phyloP scores from a whole-genome alignment of 176 grass and related monocot genomes.

The Eleusine indica region DNA sequence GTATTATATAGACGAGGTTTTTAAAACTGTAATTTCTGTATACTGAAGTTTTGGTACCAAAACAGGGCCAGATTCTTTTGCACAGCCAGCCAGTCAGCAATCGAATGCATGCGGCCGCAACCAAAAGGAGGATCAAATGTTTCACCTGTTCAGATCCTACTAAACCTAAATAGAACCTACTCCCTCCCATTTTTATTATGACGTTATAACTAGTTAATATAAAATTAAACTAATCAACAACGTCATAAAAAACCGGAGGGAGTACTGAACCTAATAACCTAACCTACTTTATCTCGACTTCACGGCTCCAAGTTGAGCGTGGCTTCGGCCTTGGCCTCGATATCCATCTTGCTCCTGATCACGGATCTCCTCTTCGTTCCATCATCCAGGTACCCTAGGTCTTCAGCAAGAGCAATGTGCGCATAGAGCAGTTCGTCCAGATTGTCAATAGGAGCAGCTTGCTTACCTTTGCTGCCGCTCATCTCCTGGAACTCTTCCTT shows the following conservation, averaged over 20 bases:
- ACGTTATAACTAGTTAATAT: not conserved
- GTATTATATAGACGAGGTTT: no score
- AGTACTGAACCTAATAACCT: constrained; percentile 17
- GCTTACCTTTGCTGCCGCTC: constrained; percentile 40
- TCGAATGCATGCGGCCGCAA: not conserved
- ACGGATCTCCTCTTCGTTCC: constrained; percentile 64
- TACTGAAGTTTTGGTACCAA: no score
- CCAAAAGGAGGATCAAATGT: not conserved
- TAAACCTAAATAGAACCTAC: not conserved
- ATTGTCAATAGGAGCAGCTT: constrained; percentile 32
- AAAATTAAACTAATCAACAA: not conserved
- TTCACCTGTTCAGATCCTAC: not conserved
- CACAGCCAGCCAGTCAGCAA: not conserved
- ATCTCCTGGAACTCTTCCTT: constrained; percentile 61
- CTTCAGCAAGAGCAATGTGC: constrained; percentile 65
- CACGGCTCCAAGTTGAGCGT: constrained; percentile 51
- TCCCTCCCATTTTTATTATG: not conserved
- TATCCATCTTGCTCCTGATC: constrained; percentile 74
- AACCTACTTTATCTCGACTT: constrained; percentile 18
- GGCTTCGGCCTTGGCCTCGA: constrained; percentile 58
- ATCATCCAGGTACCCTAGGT: constrained; percentile 63
- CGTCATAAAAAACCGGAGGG: not conserved
- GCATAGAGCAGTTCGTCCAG: constrained; percentile 58
- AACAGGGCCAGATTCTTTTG: not conserved
- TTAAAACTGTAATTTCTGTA: no score